Evolutionary conservation across 495 filamentous ascomycete species (phyloP).

Genomic region (Pyrenula aspistea): DNA sequence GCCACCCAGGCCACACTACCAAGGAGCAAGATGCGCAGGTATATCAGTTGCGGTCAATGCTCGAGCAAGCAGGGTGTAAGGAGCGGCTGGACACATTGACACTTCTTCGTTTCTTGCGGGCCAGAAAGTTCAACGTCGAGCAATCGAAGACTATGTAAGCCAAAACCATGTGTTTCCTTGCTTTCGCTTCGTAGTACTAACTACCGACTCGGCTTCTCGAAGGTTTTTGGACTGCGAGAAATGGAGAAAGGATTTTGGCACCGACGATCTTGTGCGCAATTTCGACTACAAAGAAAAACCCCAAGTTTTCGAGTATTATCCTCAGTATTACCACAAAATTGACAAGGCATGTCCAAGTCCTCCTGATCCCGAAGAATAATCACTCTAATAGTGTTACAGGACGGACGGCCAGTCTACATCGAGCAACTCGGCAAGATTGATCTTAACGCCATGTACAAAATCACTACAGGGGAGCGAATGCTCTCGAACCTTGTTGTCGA

Average conservation of each 20-base stretch:
- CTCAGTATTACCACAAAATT: conserved; percentile 98
- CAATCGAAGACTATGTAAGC: conserved; percentile 76
- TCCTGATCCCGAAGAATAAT: conserved; percentile 1
- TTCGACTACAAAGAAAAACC: conserved; percentile 88
- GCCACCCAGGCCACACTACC: conserved; percentile 85
- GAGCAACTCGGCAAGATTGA: conserved; percentile 93
- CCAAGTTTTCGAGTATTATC: conserved; percentile 83
- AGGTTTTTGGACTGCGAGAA: conserved; percentile 89
- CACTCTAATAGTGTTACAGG: conserved; percentile 39
- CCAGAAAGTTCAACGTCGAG: conserved; percentile 86
- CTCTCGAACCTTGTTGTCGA: conserved; percentile 88
- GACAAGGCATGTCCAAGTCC: conserved; percentile 58
- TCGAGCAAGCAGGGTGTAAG: conserved; percentile 75
- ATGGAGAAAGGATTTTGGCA: conserved; percentile 78
- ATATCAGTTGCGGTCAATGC: conserved; percentile 65
- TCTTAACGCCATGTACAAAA: conserved; percentile 77
- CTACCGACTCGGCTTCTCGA: conserved; percentile 2
- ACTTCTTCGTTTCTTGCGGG: conserved; percentile 81
- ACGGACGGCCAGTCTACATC: conserved; percentile 93
- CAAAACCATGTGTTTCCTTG: conserved; percentile 1
- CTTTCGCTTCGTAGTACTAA: conserved; percentile 4
- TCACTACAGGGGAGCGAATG: conserved; percentile 89
- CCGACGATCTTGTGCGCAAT: conserved; percentile 68
- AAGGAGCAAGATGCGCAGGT: conserved; percentile 84
- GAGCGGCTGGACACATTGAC: conserved; percentile 84